Evolutionary conservation across 371 early-diverging fungal genomes (phyloP).

Genomic region (Conidiobolus incongruus): DNA sequence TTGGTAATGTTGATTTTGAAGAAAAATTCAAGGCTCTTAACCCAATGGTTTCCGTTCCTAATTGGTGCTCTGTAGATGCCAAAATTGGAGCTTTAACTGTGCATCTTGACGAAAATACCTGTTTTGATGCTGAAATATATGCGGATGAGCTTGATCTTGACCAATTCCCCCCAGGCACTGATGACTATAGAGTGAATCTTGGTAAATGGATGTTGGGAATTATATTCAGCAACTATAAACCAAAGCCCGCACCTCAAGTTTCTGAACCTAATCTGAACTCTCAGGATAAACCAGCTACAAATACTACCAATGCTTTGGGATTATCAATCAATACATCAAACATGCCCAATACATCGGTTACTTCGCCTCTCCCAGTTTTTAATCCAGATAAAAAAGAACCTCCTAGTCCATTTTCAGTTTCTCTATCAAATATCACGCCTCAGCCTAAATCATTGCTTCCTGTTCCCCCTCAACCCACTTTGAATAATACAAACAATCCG

Average conservation of each 20-base stretch:
- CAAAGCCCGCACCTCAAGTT: no score
- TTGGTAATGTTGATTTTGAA: conserved; percentile 28
- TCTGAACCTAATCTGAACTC: conserved; percentile 6
- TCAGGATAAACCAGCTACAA: no score
- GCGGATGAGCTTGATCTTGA: conserved; percentile 30
- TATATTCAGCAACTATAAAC: conserved; percentile 27
- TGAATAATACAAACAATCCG: no score
- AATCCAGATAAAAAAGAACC: no score
- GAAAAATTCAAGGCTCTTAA: conserved; percentile 35
- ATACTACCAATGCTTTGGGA: not conserved
- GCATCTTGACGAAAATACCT: conserved; percentile 53
- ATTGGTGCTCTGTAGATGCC: conserved; percentile 83
- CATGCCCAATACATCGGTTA: not conserved
- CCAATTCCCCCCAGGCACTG: conserved; percentile 1
- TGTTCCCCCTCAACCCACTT: no score
- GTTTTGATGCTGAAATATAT: conserved; percentile 70
- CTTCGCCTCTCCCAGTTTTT: no score
- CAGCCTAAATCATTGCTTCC: no score
- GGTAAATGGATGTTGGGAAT: conserved; percentile 66
- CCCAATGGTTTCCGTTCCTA: conserved; percentile 51
- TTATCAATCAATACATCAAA: not conserved
- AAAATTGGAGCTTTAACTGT: conserved; percentile 72
- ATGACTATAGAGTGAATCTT: conserved; percentile 29
- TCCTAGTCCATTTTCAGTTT: no score
- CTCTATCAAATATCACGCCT: no score